Evolutionary conservation across 352 stramenopile genomes (phyloP).

Genomic region (Globisporangium heterothallicum): DNA sequence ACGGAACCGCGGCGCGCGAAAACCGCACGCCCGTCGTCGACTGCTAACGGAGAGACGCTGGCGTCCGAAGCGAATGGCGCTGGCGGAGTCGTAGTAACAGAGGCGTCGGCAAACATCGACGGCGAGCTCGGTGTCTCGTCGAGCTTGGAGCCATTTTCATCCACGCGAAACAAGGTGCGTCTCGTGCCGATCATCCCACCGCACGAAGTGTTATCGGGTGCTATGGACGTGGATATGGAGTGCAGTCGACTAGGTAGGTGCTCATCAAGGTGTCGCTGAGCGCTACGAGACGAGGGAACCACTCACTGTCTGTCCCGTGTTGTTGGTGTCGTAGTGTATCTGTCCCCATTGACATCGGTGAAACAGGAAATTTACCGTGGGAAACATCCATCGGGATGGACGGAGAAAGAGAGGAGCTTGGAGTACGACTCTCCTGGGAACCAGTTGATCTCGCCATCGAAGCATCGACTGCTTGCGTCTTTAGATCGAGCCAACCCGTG

Average conservation of each 20-base stretch:
- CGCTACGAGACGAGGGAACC: too few relatives aligned
- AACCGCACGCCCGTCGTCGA: neutral
- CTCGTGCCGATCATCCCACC: constrained; percentile 22
- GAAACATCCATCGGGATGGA: constrained; percentile 15
- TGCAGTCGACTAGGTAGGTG: constrained; percentile 27
- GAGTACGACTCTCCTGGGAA: neutral
- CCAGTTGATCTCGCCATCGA: neutral
- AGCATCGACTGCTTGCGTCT: constrained; percentile 3
- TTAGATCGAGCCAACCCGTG: neutral
- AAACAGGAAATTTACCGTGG: constrained; percentile 35
- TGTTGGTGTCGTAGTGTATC: constrained; percentile 23
- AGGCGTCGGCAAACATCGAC: too few relatives aligned
- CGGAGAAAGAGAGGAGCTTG: neutral
- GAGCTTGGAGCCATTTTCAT: neutral
- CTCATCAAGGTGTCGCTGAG: too few relatives aligned
- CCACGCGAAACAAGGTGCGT: neutral
- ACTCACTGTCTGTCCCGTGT: too few relatives aligned
- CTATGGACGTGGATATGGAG: constrained; percentile 23
- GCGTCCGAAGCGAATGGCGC: neutral
- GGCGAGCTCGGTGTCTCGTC: neutral
- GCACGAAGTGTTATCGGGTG: constrained; percentile 14
- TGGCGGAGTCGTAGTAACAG: too few relatives aligned
- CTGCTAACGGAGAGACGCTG: neutral
- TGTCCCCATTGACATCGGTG: constrained; percentile 29
- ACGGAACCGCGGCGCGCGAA: neutral